These are phyloP conservation scores for Kwoniella botswanensis DNA, from an alignment of 768 basidiomycete genomes.

Conservation along the genomic window DNA sequence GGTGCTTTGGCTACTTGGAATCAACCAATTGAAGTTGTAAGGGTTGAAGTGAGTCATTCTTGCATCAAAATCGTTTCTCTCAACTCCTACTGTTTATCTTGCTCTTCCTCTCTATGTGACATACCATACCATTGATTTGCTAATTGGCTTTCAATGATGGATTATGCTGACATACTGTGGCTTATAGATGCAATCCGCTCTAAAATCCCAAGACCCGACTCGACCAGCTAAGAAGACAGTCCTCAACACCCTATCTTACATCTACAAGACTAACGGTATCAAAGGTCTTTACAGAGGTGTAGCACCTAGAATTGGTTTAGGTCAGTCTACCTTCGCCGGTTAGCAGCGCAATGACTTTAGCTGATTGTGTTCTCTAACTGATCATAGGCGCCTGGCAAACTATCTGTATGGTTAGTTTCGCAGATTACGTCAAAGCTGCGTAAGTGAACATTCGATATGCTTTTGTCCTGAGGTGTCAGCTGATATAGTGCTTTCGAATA, in stretches of 20 bases:
- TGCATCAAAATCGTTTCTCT: too few relatives aligned
- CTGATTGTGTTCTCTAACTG: background rate
- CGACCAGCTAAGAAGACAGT: conserved; percentile 89
- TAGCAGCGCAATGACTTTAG: background rate
- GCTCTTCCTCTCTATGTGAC: too few relatives aligned
- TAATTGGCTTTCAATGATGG: too few relatives aligned
- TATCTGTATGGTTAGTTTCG: conserved; percentile 97
- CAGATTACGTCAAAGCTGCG: conserved; percentile 84
- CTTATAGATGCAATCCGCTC: conserved; percentile 96
- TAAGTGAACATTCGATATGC: conserved; percentile 34
- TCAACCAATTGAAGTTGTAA: conserved; percentile 96
- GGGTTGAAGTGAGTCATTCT: conserved; percentile 75
- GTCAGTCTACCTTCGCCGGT: conserved; percentile 54
- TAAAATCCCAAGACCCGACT: conserved; percentile 74
- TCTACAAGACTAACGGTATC: conserved; percentile 95
- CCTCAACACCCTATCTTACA: conserved; percentile 85
- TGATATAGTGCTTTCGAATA: background rate
- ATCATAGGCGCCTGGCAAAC: conserved; percentile 49
- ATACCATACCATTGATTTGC: too few relatives aligned
- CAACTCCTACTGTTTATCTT: too few relatives aligned
- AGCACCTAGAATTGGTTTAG: conserved; percentile 92
- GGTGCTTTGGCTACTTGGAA: conserved; percentile 99
- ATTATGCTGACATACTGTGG: too few relatives aligned
- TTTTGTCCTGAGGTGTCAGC: background rate
- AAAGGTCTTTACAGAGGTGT: conserved; percentile 97